Evolutionary conservation across 1,284 basidiomycete species (phyloP).

Genomic region (Somion occarium): DNA sequence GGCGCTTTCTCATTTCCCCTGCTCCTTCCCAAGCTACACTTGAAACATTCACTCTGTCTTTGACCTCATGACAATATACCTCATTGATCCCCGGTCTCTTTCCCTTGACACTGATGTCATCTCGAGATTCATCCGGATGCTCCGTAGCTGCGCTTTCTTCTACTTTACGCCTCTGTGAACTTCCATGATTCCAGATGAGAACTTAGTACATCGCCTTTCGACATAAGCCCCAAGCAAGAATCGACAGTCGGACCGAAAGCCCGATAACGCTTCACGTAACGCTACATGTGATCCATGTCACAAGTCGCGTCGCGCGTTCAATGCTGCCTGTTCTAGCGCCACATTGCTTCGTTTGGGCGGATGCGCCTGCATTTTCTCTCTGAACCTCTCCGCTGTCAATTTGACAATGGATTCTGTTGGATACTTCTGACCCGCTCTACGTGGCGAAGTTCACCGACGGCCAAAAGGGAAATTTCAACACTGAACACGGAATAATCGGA

Average conservation of each 20-base stretch:
- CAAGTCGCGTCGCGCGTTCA: neutral
- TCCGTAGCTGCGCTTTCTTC: neutral
- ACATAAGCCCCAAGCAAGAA: too few relatives aligned
- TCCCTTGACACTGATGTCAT: neutral
- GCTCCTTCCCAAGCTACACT: neutral
- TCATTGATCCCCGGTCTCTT: neutral
- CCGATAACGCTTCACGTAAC: neutral
- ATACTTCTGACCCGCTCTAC: neutral
- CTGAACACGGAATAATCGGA: neutral
- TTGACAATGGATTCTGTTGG: neutral
- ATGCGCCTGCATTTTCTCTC: neutral
- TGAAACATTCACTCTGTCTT: neutral
- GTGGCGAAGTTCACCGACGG: neutral
- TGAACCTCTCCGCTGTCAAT: neutral
- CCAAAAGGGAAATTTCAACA: neutral
- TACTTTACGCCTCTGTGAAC: neutral
- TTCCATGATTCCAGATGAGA: neutral
- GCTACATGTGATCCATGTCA: slow-evolving; percentile 3
- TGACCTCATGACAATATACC: neutral
- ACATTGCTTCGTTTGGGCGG: neutral
- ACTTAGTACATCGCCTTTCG: too few relatives aligned
- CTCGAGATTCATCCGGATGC: neutral
- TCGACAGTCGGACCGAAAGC: too few relatives aligned
- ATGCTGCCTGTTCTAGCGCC: neutral
- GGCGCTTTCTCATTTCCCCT: neutral